These are phyloP conservation scores for Sporothrix inflata DNA, from an alignment of 2,329 filamentous ascomycete species.

Conservation along the genomic window DNA sequence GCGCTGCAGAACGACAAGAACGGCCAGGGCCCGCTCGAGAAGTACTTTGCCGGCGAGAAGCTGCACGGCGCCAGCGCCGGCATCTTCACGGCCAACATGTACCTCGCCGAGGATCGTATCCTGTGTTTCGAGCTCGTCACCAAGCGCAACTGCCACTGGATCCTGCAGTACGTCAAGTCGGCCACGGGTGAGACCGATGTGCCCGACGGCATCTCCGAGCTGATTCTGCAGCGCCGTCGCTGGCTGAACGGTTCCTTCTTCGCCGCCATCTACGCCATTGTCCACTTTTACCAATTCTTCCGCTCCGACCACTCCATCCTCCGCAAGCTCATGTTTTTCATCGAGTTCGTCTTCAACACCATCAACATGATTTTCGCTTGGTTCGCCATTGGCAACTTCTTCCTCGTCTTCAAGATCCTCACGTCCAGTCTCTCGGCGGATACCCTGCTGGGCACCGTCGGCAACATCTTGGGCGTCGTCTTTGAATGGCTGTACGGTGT, in stretches of 20 bases:
- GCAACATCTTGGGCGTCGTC: conserved; percentile 80
- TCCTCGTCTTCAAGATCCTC: conserved; percentile 96
- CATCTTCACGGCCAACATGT: conserved; percentile 79
- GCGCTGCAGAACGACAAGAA: conserved; percentile 96
- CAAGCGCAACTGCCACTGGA: conserved; percentile 97
- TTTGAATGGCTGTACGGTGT: conserved; percentile 97
- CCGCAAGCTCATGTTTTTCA: conserved; percentile 84
- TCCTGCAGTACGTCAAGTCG: conserved; percentile 97
- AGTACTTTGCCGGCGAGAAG: conserved; percentile 99
- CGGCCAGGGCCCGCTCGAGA: conserved; percentile 90
- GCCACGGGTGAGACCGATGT: conserved; percentile 97
- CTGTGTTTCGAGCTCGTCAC: conserved; percentile 94
- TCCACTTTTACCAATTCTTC: conserved; percentile 96
- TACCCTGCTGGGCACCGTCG: conserved; percentile 73
- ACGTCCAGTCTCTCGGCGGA: conserved; percentile 78
- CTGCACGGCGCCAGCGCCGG: conserved; percentile 87
- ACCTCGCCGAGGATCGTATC: conserved; percentile 86
- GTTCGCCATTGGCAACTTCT: conserved; percentile 99
- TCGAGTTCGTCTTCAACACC: conserved; percentile 94
- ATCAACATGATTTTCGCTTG: conserved; percentile 98
- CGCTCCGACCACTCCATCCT: conserved; percentile 86
- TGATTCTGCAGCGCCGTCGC: conserved; percentile 92
- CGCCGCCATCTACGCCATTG: conserved; percentile 90
- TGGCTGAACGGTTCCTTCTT: conserved; percentile 99
- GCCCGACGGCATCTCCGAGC: conserved; percentile 88